These are phyloP conservation scores for Yamadazyma songkhlaensis DNA, from an alignment of 1,139 yeast genomes.

Conservation along the genomic window DNA sequence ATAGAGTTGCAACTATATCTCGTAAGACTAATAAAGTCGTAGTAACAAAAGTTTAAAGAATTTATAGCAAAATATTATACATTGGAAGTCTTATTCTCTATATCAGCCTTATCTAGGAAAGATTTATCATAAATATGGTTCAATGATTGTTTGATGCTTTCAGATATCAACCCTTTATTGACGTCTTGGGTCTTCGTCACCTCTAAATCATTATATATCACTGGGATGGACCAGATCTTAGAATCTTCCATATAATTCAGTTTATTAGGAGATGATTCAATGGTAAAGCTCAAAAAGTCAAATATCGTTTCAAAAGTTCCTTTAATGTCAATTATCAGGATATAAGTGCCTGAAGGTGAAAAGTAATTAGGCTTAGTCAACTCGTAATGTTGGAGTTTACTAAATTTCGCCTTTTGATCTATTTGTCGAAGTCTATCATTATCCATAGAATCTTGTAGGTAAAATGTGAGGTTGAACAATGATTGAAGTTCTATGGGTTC, in stretches of 20 bases:
- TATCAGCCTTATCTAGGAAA: constrained; percentile 7
- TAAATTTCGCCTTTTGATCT: constrained; percentile 18
- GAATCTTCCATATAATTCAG: constrained; percentile 15
- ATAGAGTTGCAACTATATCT: constrained; percentile 79
- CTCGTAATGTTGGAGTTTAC: constrained; percentile 15
- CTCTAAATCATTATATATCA: constrained; percentile 27
- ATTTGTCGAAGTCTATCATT: constrained; percentile 11
- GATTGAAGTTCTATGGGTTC: constrained; percentile 31
- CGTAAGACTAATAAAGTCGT: constrained; percentile 44
- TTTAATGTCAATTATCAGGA: constrained; percentile 11
- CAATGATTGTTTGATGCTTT: constrained; percentile 15
- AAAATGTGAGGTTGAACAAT: constrained; percentile 19
- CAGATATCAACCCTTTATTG: constrained; percentile 15
- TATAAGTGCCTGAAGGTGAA: constrained; percentile 4
- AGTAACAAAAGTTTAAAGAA: constrained; percentile 19
- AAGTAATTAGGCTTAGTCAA: constrained; percentile 9
- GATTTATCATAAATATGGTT: constrained; percentile 14
- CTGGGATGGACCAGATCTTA: constrained; percentile 16
- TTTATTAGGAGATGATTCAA: constrained; percentile 10
- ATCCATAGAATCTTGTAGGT: constrained; percentile 11
- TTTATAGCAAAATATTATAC: constrained; percentile 1
- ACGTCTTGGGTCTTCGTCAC: constrained; percentile 21
- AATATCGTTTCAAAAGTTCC: constrained; percentile 11
- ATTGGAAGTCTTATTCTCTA: constrained; percentile 2
- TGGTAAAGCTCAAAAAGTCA: constrained; percentile 12